Percentiles rank a stretch among this genome's conserved stretches.
These are phyloP conservation scores for Nemania diffusa DNA, from an alignment of 2,329 filamentous ascomycete species.

Conservation along the genomic window DNA sequence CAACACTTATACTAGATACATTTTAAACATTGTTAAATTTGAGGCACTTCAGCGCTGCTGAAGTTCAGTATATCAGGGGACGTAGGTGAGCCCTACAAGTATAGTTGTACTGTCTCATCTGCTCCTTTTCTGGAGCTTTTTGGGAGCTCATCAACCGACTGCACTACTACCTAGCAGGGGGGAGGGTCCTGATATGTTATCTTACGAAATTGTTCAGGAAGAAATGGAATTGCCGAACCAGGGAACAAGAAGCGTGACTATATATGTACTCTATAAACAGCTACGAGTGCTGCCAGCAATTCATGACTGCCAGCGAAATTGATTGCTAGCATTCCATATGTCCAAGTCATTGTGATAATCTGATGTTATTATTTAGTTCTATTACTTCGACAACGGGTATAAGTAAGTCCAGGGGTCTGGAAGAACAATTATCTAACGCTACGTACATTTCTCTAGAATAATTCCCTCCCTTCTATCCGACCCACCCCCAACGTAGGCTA, in stretches of 20 bases:
- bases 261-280: neutral
- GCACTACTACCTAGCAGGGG: constrained; percentile 7
- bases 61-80: neutral
- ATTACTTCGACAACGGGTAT: neutral
- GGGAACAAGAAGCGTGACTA: neutral
- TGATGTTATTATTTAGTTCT: neutral
- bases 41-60: no score
- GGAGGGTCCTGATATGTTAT: constrained; percentile 2
- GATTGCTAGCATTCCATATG: neutral
- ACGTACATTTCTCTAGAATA: neutral
- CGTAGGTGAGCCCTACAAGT: neutral
- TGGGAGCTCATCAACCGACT: constrained; percentile 1
- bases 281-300: neutral
- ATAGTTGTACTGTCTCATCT: neutral
- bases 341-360: neutral
- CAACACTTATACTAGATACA: no score
- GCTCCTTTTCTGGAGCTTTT: constrained; percentile 10
- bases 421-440: neutral
- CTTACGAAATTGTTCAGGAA: neutral
- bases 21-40: no score
- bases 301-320: neutral
- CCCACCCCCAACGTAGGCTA: neutral
- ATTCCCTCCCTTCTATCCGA: neutral
- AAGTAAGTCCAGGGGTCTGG: no score
- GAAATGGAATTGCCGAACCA: neutral